Percentiles rank a stretch among this genome's conserved stretches.
Conservation (phyloP, 2,329 filamentous ascomycete genomes). For the Lasiodiplodia citricola region DNA sequence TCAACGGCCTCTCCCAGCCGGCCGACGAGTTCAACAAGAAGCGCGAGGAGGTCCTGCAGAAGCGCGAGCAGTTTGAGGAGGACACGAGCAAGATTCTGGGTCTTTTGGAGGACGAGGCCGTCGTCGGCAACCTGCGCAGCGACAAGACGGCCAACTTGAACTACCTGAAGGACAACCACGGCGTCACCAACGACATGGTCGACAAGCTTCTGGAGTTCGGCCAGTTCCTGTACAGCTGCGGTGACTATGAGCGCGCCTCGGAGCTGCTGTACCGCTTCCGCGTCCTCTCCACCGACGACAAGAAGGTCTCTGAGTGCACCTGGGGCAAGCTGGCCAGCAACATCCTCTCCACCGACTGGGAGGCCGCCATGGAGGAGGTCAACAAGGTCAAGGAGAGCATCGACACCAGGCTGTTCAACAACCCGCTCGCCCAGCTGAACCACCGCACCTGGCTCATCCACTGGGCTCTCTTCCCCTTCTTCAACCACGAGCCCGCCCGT, state of each 20-base stretch:
- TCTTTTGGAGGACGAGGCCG: constrained; percentile 84
- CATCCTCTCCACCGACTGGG: constrained; percentile 95
- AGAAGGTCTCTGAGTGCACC: constrained; percentile 92
- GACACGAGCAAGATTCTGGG: constrained; percentile 88
- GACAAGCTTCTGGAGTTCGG: constrained; percentile 95
- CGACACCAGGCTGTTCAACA: constrained; percentile 94
- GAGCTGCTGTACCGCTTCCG: constrained; percentile 98
- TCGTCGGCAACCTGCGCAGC: constrained; percentile 86
- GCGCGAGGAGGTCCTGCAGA: constrained; percentile 84
- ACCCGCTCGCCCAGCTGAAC: constrained; percentile 91
- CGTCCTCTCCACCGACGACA: constrained; percentile 96
- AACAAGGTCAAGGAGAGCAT: constrained; percentile 73
- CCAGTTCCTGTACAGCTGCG: constrained; percentile 97
- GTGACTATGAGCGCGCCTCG: constrained; percentile 86
- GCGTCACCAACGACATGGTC: constrained; percentile 93
- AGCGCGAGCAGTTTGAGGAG: constrained; percentile 82
- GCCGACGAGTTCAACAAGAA: constrained; percentile 88
- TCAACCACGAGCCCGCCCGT: constrained; percentile 92
- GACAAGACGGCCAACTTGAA: constrained; percentile 99
- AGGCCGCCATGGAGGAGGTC: constrained; percentile 74
- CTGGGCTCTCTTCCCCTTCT: constrained; percentile 98
- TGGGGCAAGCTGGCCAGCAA: constrained; percentile 98
- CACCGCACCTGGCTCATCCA: constrained; percentile 97
- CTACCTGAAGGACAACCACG: constrained; percentile 95
- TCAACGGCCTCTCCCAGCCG: constrained; percentile 77